phyloP scores from a whole-genome alignment of 768 basidiomycete genomes.

The Boletus vermiculosoides region DNA sequence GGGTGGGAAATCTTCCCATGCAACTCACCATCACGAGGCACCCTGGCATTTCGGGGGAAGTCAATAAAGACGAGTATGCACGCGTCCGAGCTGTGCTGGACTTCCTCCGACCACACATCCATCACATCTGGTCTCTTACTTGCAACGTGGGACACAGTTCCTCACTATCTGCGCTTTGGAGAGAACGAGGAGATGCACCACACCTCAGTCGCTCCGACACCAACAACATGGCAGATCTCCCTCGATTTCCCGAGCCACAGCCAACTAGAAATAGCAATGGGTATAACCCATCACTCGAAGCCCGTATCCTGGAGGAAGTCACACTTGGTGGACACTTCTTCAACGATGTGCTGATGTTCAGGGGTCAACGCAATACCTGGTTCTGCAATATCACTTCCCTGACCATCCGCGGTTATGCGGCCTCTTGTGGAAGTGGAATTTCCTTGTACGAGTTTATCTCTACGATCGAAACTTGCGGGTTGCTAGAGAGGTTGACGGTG shows the following conservation, averaged over 20 bases:
- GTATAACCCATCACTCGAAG: too few relatives aligned
- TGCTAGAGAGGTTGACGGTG: slow-evolving; percentile 1
- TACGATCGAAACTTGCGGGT: background rate
- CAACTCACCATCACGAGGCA: slow-evolving; percentile 4
- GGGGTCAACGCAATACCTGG: slow-evolving; percentile 1
- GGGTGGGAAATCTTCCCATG: background rate
- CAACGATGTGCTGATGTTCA: background rate
- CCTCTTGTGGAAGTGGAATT: background rate
- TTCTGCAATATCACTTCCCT: slow-evolving; percentile 4
- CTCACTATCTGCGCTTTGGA: slow-evolving; percentile 5
- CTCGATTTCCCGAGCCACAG: background rate
- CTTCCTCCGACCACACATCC: background rate
- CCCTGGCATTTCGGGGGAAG: background rate
- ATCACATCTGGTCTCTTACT: slow-evolving; percentile 2
- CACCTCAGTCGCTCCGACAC: background rate
- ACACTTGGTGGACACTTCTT: background rate
- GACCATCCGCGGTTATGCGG: background rate
- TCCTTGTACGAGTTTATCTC: slow-evolving; percentile 5
- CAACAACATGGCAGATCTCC: background rate
- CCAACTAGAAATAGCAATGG: background rate
- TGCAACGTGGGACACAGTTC: slow-evolving; percentile 1
- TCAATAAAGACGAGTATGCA: background rate
- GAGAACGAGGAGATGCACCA: slow-evolving; percentile 2
- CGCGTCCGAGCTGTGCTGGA: background rate
- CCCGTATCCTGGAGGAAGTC: background rate